A percentile compares a stretch with the other conserved stretches of the same genome.
Evolutionary conservation across 768 basidiomycete species (phyloP).

Genomic region (Suillus clintonianus): DNA sequence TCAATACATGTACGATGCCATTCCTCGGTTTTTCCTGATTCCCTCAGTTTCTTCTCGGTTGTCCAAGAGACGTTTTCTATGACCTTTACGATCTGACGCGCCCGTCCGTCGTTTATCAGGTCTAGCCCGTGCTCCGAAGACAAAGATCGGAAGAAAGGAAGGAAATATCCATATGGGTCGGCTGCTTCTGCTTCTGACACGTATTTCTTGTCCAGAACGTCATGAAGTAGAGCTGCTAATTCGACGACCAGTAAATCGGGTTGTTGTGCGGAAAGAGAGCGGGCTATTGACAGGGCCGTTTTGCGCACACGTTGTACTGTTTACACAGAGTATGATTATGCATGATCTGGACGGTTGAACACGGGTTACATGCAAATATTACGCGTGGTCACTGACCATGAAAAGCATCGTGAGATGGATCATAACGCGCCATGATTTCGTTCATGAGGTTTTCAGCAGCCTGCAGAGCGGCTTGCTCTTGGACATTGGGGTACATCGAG

Average conservation of each 20-base stretch:
- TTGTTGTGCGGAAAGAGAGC: constrained; percentile 38
- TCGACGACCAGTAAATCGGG: constrained; percentile 80
- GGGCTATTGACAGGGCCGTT: constrained; percentile 72
- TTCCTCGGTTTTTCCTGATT: constrained; percentile 52
- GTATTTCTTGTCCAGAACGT: constrained; percentile 87
- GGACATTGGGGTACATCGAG: constrained; percentile 50
- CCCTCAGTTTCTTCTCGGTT: constrained; percentile 71
- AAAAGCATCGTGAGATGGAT: constrained; percentile 78
- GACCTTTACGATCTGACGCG: constrained; percentile 54
- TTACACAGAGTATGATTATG: background rate
- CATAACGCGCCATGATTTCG: constrained; percentile 73
- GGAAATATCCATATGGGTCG: constrained; percentile 66
- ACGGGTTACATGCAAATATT: background rate
- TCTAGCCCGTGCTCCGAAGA: constrained; percentile 48
- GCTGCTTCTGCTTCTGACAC: constrained; percentile 55
- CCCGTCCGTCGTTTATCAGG: constrained; percentile 62
- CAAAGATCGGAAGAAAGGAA: constrained; percentile 60
- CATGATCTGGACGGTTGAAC: background rate
- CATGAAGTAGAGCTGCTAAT: constrained; percentile 86
- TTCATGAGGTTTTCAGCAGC: constrained; percentile 71
- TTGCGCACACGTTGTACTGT: constrained; percentile 81
- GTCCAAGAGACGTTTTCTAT: constrained; percentile 85
- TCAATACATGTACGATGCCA: constrained; percentile 78
- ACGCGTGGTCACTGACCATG: constrained; percentile 56
- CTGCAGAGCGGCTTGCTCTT: constrained; percentile 53